A percentile compares a stretch with the other conserved stretches of the same genome.
Evolutionary conservation across 1,139 yeast species (phyloP).

Genomic region (Suhomyces chickasaworum): DNA sequence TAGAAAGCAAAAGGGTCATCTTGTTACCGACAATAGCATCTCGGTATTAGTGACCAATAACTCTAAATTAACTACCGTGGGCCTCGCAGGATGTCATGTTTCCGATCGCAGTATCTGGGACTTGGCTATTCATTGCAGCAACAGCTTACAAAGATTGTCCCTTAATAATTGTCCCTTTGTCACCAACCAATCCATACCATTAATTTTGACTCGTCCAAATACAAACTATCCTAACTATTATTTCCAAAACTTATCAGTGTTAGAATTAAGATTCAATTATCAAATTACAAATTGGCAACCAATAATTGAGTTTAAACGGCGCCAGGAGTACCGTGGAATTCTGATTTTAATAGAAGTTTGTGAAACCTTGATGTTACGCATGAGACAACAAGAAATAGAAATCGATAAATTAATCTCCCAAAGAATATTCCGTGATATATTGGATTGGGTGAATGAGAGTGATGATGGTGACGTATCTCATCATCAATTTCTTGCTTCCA

Average conservation of each 20-base stretch:
- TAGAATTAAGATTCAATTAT: slow-evolving; percentile 71
- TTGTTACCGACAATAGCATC: slow-evolving; percentile 72
- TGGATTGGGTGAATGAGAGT: slow-evolving; percentile 56
- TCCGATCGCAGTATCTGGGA: slow-evolving; percentile 83
- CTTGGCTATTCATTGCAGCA: slow-evolving; percentile 62
- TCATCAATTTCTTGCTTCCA: slow-evolving; percentile 12
- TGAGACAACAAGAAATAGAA: slow-evolving; percentile 62
- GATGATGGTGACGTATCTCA: slow-evolving; percentile 43
- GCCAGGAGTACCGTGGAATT: slow-evolving; percentile 54
- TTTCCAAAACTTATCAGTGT: slow-evolving; percentile 64
- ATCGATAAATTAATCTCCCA: slow-evolving; percentile 59
- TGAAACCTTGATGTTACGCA: slow-evolving; percentile 60
- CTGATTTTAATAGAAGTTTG: slow-evolving; percentile 75
- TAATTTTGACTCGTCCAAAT: slow-evolving; percentile 39
- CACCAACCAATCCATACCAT: slow-evolving; percentile 68
- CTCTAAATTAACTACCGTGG: slow-evolving; percentile 66
- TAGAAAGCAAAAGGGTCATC: slow-evolving; percentile 67
- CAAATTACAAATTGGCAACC: slow-evolving; percentile 63
- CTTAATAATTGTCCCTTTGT: slow-evolving; percentile 72
- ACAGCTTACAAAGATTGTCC: slow-evolving; percentile 64
- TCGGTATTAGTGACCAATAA: slow-evolving; percentile 56
- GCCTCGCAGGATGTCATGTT: slow-evolving; percentile 85
- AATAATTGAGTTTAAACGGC: slow-evolving; percentile 66
- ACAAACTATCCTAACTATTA: slow-evolving; percentile 36
- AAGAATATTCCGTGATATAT: slow-evolving; percentile 55